Evolutionary conservation across 495 filamentous ascomycete species (phyloP).

Genomic region (Amphirosellinia nigrospora): DNA sequence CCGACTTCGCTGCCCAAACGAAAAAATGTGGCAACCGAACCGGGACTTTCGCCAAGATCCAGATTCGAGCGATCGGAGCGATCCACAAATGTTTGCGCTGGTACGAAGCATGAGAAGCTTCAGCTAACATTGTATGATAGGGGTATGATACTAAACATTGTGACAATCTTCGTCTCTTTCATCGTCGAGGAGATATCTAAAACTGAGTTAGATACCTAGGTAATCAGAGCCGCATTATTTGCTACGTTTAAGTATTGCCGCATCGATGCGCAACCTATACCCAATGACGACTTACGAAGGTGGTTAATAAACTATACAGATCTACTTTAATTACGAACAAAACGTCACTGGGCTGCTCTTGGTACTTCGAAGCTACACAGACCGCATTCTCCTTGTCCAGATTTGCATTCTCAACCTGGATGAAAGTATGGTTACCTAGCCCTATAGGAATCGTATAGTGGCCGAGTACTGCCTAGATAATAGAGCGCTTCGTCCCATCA

Average conservation of each 20-base stretch:
- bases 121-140: not conserved
- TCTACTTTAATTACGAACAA: not conserved
- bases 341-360: not conserved
- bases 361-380: not conserved
- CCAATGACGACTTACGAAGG: not conserved
- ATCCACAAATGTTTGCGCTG: not conserved
- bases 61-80: not conserved
- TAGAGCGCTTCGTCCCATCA: not conserved
- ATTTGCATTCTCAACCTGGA: not conserved
- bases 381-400: not conserved
- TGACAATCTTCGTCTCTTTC: not conserved
- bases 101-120: constrained; percentile 1
- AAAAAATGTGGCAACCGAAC: constrained; percentile 5
- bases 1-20: not conserved
- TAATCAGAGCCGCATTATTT: not conserved
- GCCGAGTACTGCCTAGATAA: not conserved
- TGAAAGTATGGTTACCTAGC: not conserved
- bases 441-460: not conserved
- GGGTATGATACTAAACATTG: not conserved
- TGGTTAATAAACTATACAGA: not conserved
- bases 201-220: not conserved
- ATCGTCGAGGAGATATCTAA: not conserved
- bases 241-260: not conserved
- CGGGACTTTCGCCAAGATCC: not conserved
- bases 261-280: not conserved